Evolutionary conservation across 768 basidiomycete species (phyloP).

Genomic region (Trichaptum fuscoviolaceum): DNA sequence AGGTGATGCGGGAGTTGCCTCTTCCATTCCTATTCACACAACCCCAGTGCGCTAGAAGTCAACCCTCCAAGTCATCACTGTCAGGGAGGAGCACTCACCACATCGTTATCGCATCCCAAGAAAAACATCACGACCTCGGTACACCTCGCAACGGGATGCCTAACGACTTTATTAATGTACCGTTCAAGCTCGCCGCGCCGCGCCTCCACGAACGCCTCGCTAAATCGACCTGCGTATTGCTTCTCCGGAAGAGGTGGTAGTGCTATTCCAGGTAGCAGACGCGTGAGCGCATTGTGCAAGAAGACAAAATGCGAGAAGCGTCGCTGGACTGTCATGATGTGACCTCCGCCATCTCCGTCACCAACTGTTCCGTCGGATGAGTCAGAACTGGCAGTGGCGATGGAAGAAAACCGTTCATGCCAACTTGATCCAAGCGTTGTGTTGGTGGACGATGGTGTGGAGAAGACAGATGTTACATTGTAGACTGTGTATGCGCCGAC

Average conservation of each 20-base stretch:
- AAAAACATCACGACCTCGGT: slow-evolving; percentile 79
- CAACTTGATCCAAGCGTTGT: slow-evolving; percentile 16
- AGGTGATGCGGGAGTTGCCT: slow-evolving; percentile 56
- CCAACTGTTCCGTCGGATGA: not conserved
- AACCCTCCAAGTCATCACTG: not conserved
- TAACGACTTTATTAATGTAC: slow-evolving; percentile 62
- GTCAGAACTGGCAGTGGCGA: not conserved
- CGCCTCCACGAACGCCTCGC: slow-evolving; percentile 76
- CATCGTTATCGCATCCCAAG: slow-evolving; percentile 68
- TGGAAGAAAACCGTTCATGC: slow-evolving; percentile 3
- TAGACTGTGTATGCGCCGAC: slow-evolving; percentile 68
- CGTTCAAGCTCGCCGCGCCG: slow-evolving; percentile 76
- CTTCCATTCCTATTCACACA: slow-evolving; percentile 61
- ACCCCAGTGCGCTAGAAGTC: not conserved
- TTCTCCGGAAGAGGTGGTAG: slow-evolving; percentile 84
- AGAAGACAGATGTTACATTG: slow-evolving; percentile 70
- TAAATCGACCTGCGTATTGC: slow-evolving; percentile 78
- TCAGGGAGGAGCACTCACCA: slow-evolving; percentile 38
- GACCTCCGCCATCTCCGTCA: not conserved
- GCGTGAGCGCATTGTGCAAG: slow-evolving; percentile 64
- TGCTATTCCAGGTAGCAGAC: slow-evolving; percentile 68
- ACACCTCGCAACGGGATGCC: slow-evolving; percentile 74
- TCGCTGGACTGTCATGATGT: slow-evolving; percentile 62
- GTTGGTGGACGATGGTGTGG: slow-evolving; percentile 18
- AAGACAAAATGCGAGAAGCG: slow-evolving; percentile 84